A percentile compares a stretch with the other conserved stretches of the same genome.
These are phyloP conservation scores for Phialophora verrucosa DNA, from an alignment of 2,329 filamentous ascomycete species.

Conservation along the genomic window DNA sequence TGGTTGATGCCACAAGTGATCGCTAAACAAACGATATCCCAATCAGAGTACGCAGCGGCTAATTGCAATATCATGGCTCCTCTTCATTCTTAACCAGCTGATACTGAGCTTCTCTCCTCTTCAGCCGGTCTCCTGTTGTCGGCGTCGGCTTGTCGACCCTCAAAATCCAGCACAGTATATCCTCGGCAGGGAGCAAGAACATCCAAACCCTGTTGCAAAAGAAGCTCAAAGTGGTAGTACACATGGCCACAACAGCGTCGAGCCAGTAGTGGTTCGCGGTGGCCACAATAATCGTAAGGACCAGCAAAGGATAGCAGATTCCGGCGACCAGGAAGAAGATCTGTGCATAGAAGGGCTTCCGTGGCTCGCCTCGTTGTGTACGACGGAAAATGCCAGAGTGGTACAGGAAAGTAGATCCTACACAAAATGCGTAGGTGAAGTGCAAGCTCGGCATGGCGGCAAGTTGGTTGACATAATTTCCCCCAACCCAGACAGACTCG, in stretches of 20 bases:
- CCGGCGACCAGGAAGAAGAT: conserved; percentile 53
- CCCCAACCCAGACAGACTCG: conserved; percentile 61
- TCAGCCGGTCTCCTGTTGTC: conserved; percentile 56
- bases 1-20: not conserved
- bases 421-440: conserved; percentile 61
- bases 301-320: conserved; percentile 57
- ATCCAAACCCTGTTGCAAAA: conserved; percentile 57
- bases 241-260: conserved; percentile 58
- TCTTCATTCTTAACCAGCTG: conserved; percentile 31
- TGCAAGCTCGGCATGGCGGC: conserved; percentile 65
- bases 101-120: conserved; percentile 39
- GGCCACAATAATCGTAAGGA: conserved; percentile 60
- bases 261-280: conserved; percentile 66
- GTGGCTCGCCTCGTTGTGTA: conserved; percentile 49
- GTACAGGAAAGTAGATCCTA: conserved; percentile 60
- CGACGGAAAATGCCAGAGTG: conserved; percentile 58
- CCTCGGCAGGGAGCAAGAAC: conserved; percentile 59
- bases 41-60: not conserved
- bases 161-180: conserved; percentile 55
- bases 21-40: not conserved
- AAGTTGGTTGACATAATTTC: conserved; percentile 63
- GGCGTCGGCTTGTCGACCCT: conserved; percentile 60
- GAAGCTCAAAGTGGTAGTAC: conserved; percentile 57
- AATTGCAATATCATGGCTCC: conserved; percentile 16
- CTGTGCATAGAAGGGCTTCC: conserved; percentile 45